Evolutionary conservation across 768 basidiomycete genomes (phyloP), one percentile per base, ranked within the genome.

Genomic region (Lactarius tabidus): DNA sequence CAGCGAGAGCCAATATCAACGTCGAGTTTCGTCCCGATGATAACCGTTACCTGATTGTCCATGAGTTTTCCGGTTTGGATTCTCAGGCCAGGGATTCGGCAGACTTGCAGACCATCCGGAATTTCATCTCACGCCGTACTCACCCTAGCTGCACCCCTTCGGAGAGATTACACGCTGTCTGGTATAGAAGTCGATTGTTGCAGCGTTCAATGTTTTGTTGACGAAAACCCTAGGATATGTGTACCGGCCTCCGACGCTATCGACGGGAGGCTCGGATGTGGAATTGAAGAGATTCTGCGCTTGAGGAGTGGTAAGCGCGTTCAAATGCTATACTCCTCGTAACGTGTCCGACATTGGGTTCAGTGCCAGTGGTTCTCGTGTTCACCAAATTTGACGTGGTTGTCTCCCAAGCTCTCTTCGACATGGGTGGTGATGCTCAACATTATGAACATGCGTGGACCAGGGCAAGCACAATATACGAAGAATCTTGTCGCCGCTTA

Each of bases 341-440:
- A n/a, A 26, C 36, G 33, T 18, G 8, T 20, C 20, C 6, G 20
- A 39, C 35, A 6, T 1, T 9, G 8, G 9, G 2, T 5, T 31
- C n/a, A 65, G 64, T 65, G 28, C 58, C 64, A 1, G 43, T 65
- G 8, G 12, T 65, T 38, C 20, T 65, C 28, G 53, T 54, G 5
- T 55, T 65, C 23, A 60, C 64, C 3, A 65, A 65, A 54, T 60
- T 55, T 56, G 64, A 65, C n/a, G 0, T 45, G 52, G 52, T 29
- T 5, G 26, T 59, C 33, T 39, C 41, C 15, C 26, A 26, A 23
- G 26, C 38, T 20, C 12, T 8, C 12, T 20, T 33, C 3, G 14
- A 53, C 15, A 6, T 29, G 6, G 35, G 48, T 26, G 33, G 43
- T 35, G 18, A 10, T 17, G 1, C 26, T 36, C 62, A 43, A 15